Percentiles rank a stretch among this genome's conserved stretches.
Evolutionary conservation across 148 eudicot genomes (phyloP).

Genomic region (Nyssa sinensis): DNA sequence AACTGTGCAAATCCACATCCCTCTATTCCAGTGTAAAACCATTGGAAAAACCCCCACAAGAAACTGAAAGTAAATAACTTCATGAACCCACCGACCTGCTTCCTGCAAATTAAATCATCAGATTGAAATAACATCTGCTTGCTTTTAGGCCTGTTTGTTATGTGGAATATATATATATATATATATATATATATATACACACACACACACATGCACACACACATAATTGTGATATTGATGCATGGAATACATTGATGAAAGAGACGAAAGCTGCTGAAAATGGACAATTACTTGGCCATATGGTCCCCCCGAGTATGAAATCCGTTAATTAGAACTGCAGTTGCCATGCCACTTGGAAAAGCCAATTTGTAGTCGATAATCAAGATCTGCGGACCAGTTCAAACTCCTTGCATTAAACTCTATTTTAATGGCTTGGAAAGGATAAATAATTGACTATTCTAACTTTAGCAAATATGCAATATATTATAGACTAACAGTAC

Average conservation of each 20-base stretch:
- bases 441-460: too few species aligned
- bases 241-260: too few species aligned
- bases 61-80: slow-evolving; percentile 54
- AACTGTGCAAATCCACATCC: slow-evolving; percentile 66
- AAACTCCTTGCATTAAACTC: neutral
- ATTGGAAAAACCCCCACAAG: too few species aligned
- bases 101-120: slow-evolving; percentile 33
- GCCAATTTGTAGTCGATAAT: slow-evolving; percentile 44
- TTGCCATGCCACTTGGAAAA: slow-evolving; percentile 53
- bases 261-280: neutral
- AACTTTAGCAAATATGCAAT: too few species aligned
- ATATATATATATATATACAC: too few species aligned
- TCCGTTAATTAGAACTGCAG: slow-evolving; percentile 47
- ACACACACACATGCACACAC: too few species aligned
- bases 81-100: slow-evolving; percentile 55
- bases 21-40: slow-evolving; percentile 55
- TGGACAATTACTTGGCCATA: slow-evolving; percentile 22
- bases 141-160: too few species aligned
- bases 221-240: too few species aligned
- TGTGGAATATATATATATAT: too few species aligned
- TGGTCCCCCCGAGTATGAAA: slow-evolving; percentile 39
- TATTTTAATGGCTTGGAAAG: neutral
- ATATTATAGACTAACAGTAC: too few species aligned
- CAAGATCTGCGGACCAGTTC: slow-evolving; percentile 28
- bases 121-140: too few species aligned